Conservation (phyloP, 768 basidiomycete species). For the Leucocoprinus birnbaumii region DNA sequence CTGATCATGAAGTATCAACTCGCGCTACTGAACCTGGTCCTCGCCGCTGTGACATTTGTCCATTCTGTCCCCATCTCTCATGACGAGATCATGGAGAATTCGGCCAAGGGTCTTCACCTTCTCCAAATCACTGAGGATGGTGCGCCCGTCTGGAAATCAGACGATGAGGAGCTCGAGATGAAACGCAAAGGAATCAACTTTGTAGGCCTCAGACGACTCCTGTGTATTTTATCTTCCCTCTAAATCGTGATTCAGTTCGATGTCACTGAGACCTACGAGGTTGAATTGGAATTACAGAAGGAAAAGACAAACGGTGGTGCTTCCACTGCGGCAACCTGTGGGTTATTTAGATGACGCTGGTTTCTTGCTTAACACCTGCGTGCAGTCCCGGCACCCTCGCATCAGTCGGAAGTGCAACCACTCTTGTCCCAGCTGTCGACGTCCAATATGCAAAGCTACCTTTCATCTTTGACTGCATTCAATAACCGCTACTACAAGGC, state of each 20-base stretch:
- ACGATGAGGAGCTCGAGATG: conserved; percentile 33
- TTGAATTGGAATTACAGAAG: conserved; percentile 22
- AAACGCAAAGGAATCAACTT: conserved; percentile 31
- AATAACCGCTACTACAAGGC: conserved; percentile 42
- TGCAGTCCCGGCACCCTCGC: conserved; percentile 29
- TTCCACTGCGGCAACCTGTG: conserved; percentile 26
- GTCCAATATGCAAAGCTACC: conserved; percentile 31
- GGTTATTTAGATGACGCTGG: not conserved
- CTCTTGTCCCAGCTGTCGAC: conserved; percentile 26
- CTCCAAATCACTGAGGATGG: conserved; percentile 32
- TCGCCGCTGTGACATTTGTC: conserved; percentile 23
- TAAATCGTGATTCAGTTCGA: conserved; percentile 30
- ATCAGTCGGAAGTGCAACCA: conserved; percentile 23
- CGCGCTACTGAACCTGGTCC: conserved; percentile 9
- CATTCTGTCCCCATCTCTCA: conserved; percentile 28
- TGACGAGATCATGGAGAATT: conserved; percentile 30
- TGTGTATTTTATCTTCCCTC: not conserved
- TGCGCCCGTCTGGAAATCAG: conserved; percentile 39
- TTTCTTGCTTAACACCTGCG: not conserved
- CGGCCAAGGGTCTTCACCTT: conserved; percentile 31
- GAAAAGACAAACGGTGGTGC: conserved; percentile 17
- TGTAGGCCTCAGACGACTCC: conserved; percentile 20
- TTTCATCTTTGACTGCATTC: conserved; percentile 34
- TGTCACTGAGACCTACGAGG: conserved; percentile 36
- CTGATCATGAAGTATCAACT: conserved; percentile 6